These are phyloP conservation scores for Jimgerdemannia flammicorona DNA, from an alignment of 192 early-diverging fungal species.

Conservation along the genomic window DNA sequence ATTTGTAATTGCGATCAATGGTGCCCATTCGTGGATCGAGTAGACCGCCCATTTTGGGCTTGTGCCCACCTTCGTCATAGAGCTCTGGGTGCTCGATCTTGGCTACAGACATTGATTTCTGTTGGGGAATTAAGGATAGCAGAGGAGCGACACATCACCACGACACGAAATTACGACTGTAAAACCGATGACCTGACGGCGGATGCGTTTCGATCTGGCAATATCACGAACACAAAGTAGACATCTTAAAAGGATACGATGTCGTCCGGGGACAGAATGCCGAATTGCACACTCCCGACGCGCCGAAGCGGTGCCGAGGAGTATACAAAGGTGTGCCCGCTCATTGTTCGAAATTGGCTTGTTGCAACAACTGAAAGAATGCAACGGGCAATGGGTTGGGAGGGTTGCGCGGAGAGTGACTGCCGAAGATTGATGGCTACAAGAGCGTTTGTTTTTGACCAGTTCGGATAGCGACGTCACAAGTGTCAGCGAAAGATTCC, in stretches of 20 bases:
- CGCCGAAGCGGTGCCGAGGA: conserved; percentile 80
- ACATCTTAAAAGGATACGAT: conserved; percentile 65
- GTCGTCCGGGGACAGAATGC: conserved; percentile 93
- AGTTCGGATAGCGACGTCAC: neutral
- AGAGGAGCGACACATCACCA: neutral
- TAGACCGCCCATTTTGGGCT: conserved; percentile 84
- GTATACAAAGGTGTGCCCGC: conserved; percentile 60
- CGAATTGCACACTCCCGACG: conserved; percentile 92
- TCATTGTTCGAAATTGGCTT: conserved; percentile 35
- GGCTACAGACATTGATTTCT: conserved; percentile 97
- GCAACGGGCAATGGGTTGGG: neutral
- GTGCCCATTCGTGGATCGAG: conserved; percentile 95
- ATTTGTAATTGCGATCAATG: conserved; percentile 96
- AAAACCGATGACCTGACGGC: neutral
- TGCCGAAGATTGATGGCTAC: neutral
- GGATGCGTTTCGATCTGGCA: neutral
- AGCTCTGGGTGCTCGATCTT: conserved; percentile 89
- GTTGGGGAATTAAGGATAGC: conserved; percentile 13
- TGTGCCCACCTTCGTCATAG: conserved; percentile 77
- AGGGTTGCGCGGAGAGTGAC: neutral
- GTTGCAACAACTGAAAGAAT: neutral
- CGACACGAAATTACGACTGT: neutral
- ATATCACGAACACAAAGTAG: neutral
- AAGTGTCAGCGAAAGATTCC: neutral
- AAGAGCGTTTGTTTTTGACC: neutral